These are phyloP conservation scores for Aspergillus sp. DNA, from an alignment of 2,329 filamentous ascomycete species.

Conservation along the genomic window DNA sequence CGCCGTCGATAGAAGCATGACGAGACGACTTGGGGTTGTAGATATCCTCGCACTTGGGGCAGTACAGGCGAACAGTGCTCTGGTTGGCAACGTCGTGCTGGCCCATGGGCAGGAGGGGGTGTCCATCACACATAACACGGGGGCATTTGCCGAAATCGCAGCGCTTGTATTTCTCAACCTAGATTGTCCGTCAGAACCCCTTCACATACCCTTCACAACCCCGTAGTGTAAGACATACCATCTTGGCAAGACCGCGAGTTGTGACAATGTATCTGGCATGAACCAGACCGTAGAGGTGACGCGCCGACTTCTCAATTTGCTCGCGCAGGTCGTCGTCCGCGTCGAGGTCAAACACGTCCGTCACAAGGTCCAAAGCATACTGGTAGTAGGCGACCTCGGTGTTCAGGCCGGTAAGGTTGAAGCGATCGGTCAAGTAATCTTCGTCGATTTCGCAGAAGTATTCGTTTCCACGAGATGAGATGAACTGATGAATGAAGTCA, in stretches of 20 bases:
- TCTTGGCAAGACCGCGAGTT: constrained; percentile 88
- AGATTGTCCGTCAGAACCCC: constrained; percentile 13
- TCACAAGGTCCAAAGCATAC: constrained; percentile 95
- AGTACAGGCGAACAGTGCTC: constrained; percentile 95
- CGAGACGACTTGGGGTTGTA: constrained; percentile 98
- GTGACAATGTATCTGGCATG: constrained; percentile 97
- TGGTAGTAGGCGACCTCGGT: constrained; percentile 98
- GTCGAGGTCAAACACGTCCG: constrained; percentile 97
- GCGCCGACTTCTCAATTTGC: constrained; percentile 94
- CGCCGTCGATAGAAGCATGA: constrained; percentile 92
- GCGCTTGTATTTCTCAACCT: constrained; percentile 99
- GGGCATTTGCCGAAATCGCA: constrained; percentile 98
- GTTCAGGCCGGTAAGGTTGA: constrained; percentile 96
- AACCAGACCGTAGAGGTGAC: constrained; percentile 92
- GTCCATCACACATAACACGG: constrained; percentile 89
- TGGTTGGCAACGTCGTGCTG: constrained; percentile 84
- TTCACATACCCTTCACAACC: not conserved
- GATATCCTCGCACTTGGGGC: constrained; percentile 92
- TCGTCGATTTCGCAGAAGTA: constrained; percentile 99
- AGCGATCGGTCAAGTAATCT: constrained; percentile 95
- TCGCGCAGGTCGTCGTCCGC: constrained; percentile 98
- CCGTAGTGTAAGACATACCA: constrained; percentile 64
- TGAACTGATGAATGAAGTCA: constrained; percentile 66
- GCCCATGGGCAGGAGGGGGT: constrained; percentile 92
- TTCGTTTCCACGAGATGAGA: constrained; percentile 94